These are phyloP conservation scores for Tolypocladium pustulatum DNA, from an alignment of 2,329 filamentous ascomycete species.

Conservation along the genomic window DNA sequence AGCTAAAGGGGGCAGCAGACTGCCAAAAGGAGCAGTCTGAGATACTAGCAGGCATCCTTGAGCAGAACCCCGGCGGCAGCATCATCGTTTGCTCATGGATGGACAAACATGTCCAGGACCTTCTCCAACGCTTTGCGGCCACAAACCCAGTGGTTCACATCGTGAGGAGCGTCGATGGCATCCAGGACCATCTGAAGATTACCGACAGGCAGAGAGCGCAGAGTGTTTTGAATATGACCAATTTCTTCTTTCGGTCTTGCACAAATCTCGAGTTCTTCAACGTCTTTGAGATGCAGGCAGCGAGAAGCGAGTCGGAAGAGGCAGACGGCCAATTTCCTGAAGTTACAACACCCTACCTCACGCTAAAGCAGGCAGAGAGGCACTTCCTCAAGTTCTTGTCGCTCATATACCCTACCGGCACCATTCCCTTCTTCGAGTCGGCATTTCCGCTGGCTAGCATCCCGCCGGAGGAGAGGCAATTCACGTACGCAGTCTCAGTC, in stretches of 20 bases:
- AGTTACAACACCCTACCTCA: conserved; percentile 48
- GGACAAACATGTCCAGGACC: conserved; percentile 48
- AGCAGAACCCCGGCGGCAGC: conserved; percentile 46
- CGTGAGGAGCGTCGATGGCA: conserved; percentile 52
- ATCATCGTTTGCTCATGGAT: conserved; percentile 67
- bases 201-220: conserved; percentile 44
- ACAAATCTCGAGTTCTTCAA: conserved; percentile 73
- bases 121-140: conserved; percentile 51
- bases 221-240: conserved; percentile 46
- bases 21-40: conserved; percentile 55
- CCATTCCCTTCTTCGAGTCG: conserved; percentile 49
- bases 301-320: not conserved
- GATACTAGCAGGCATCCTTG: conserved; percentile 49
- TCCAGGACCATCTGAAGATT: conserved; percentile 52
- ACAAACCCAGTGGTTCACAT: conserved; percentile 64
- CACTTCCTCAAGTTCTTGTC: conserved; percentile 62
- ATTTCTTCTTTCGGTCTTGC: conserved; percentile 50
- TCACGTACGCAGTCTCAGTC: conserved; percentile 60
- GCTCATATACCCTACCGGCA: conserved; percentile 42
- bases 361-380: conserved; percentile 56
- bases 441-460: conserved; percentile 56
- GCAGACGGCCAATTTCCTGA: conserved; percentile 4
- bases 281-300: conserved; percentile 43
- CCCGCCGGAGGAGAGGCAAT: conserved; percentile 47
- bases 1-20: conserved; percentile 46